Evolutionary conservation across 345 rosid species (phyloP), one percentile per base, ranked within the genome.

Genomic region (Dipteronia dyeriana): DNA sequence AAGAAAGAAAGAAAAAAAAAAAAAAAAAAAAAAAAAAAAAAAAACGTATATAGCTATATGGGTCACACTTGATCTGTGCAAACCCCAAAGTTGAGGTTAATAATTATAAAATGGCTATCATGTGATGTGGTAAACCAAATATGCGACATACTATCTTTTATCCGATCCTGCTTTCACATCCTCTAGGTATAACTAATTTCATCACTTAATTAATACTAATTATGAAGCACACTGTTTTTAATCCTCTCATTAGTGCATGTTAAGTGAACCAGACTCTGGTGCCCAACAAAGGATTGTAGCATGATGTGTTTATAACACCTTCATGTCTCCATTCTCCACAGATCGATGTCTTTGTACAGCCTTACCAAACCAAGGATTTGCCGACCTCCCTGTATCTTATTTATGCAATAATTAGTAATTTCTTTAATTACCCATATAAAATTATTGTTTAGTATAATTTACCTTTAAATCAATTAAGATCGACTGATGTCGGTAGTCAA

Each of bases 271-370:
- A 31, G 20, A 71, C 8, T 73, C 19, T 5, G 68, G 56, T 73
- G 66, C 68, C 57, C 76, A 73, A 17, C 68, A 22, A 73, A 41
- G 47, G 9, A 73, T 22, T 61, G 56, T 41, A 43, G 43, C 57
- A 23, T 73, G 76, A 73, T 73, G 76, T 73, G 68, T 61, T 41
- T 60, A 38, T 60, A 60, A 41, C 76, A 73, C 76, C 67, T 34
- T 22, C n/a, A 16, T 53, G 45, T 31, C 74, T 53, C 41, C 17
- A 70, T 61, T 43, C 3, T 56, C 20, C 2, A 14, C 19, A 34
- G 31, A 56, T 51, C 16, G 14, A 16, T 61, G 68, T 73, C 57
- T 14, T 14, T 59, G 41, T 34, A n/a, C 38, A 34, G 14, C 66
- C 38, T 59, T 60, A 72, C 75, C 75, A 59, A 72, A 59, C 75